These are phyloP conservation scores for Apophysomyces variabilis DNA, from an alignment of 371 early-diverging fungal species.

Conservation along the genomic window DNA sequence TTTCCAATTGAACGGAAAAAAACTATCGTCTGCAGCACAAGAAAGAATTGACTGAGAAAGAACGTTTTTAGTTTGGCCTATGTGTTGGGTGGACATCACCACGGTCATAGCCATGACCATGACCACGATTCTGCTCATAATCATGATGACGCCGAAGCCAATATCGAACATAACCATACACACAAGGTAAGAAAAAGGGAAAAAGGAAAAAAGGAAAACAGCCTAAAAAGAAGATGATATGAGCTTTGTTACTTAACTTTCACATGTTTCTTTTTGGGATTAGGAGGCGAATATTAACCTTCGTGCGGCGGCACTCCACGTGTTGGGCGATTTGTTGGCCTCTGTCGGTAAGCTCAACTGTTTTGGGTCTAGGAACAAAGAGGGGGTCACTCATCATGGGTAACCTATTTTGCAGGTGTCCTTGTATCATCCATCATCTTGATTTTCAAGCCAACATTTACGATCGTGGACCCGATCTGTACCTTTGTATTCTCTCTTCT, in stretches of 20 bases:
- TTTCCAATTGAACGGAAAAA: background rate
- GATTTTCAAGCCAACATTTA: constrained; percentile 66
- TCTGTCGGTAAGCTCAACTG: constrained; percentile 59
- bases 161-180: background rate
- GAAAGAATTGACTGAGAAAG: background rate
- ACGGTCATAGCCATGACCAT: constrained; percentile 43
- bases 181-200: constrained; percentile 21
- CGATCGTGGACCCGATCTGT: constrained; percentile 86
- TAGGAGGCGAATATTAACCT: constrained; percentile 72
- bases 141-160: constrained; percentile 39
- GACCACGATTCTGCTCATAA: constrained; percentile 36
- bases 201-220: too few species aligned
- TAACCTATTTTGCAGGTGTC: constrained; percentile 55
- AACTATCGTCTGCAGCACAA: background rate
- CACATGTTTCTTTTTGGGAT: constrained; percentile 20
- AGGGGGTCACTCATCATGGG: constrained; percentile 2
- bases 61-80: constrained; percentile 38
- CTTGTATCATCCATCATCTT: constrained; percentile 80
- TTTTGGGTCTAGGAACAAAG: background rate
- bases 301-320: constrained; percentile 78
- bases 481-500: constrained; percentile 83
- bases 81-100: constrained; percentile 54
- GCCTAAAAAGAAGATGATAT: too few species aligned
- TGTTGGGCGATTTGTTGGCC: constrained; percentile 84
- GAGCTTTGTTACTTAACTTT: constrained; percentile 6